A percentile compares a stretch with the other conserved stretches of the same genome.
These are phyloP conservation scores for Chrysoporthe austroafricana DNA, from an alignment of 2,329 filamentous ascomycete species.

Conservation along the genomic window DNA sequence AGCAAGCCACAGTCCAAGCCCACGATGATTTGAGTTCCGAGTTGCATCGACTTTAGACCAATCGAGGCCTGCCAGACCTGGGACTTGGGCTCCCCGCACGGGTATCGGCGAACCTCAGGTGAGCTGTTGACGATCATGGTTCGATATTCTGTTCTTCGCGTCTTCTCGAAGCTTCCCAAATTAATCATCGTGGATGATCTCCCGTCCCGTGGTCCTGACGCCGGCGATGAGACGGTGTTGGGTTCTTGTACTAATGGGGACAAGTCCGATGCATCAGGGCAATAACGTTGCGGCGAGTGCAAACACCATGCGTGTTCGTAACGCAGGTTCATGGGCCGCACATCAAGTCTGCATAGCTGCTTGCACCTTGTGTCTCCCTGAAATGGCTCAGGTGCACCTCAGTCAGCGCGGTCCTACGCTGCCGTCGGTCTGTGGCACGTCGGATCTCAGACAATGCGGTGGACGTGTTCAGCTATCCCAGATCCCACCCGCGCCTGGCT, in stretches of 20 bases:
- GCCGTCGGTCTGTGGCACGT: constrained; percentile 15
- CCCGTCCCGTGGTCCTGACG: too few relatives aligned
- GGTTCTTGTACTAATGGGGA: neutral
- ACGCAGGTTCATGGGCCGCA: neutral
- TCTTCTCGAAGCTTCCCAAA: neutral
- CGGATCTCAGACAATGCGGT: constrained; percentile 27
- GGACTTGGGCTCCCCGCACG: neutral
- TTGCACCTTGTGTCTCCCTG: neutral
- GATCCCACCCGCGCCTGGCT: constrained; percentile 7
- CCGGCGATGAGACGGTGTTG: neutral
- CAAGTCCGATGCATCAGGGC: neutral
- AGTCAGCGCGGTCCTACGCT: constrained; percentile 4
- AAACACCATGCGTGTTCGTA: neutral
- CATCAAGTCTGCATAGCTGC: neutral
- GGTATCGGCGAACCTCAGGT: neutral
- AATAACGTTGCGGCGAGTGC: neutral
- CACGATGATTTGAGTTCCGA: neutral
- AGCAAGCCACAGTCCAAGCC: neutral
- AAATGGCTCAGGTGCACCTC: neutral
- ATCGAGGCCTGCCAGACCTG: neutral
- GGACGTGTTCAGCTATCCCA: constrained; percentile 15
- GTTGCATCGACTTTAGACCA: neutral
- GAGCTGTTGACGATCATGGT: neutral
- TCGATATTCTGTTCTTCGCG: neutral
- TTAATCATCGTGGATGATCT: neutral